These are phyloP conservation scores for Nothophaeocryptopus gaeumannii DNA, from an alignment of 2,329 filamentous ascomycete genomes.

Conservation along the genomic window DNA sequence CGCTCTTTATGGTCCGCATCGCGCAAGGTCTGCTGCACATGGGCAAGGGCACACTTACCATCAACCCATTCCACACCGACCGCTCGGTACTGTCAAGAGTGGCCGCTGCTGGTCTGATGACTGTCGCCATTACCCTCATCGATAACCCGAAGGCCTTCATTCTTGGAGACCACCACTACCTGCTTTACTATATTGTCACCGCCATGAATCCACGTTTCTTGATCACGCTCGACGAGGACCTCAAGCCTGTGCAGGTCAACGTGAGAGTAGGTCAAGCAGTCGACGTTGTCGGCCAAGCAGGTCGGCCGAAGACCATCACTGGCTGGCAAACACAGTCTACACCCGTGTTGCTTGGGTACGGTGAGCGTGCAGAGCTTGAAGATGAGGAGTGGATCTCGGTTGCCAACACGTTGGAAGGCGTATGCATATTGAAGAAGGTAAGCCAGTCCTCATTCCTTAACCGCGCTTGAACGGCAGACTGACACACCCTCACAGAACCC, in stretches of 20 bases:
- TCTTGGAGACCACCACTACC: constrained; percentile 74
- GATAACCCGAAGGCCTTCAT: constrained; percentile 82
- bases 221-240: constrained; percentile 89
- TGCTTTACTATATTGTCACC: constrained; percentile 94
- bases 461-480: neutral
- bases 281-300: constrained; percentile 94
- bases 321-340: constrained; percentile 99
- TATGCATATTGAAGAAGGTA: constrained; percentile 97
- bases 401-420: constrained; percentile 84
- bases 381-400: constrained; percentile 96
- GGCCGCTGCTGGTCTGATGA: constrained; percentile 80
- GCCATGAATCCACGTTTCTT: constrained; percentile 97
- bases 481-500: constrained; percentile 14
- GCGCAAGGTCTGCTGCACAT: constrained; percentile 96
- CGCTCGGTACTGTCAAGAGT: constrained; percentile 92
- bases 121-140: constrained; percentile 88
- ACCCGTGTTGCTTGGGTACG: constrained; percentile 90
- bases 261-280: constrained; percentile 97
- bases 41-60: constrained; percentile 94
- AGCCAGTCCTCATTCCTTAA: constrained; percentile 29
- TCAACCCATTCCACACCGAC: constrained; percentile 99
- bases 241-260: constrained; percentile 91
- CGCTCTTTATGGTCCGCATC: constrained; percentile 98
- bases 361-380: constrained; percentile 92
- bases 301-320: constrained; percentile 96